phyloP scores from a whole-genome alignment of 352 stramenopile genomes.

The Pythium chondricola region DNA sequence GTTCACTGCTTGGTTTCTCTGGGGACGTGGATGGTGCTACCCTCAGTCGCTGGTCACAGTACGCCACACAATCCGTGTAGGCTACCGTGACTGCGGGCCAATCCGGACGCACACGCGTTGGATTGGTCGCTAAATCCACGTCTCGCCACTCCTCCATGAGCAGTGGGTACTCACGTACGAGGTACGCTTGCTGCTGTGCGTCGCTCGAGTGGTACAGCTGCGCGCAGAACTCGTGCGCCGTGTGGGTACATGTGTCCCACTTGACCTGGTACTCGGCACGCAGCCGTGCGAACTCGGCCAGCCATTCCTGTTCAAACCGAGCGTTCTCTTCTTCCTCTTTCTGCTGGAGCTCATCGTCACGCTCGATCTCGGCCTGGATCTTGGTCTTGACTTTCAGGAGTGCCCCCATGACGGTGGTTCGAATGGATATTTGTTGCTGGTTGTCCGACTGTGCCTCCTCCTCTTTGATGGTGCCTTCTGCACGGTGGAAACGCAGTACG shows the following conservation, averaged over 20 bases:
- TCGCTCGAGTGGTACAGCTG: constrained; percentile 48
- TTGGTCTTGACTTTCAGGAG: constrained; percentile 52
- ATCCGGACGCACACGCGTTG: constrained; percentile 23
- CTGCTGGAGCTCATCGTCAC: constrained; percentile 25
- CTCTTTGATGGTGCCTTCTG: not conserved
- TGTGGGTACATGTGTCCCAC: constrained; percentile 67
- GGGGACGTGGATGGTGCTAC: not conserved
- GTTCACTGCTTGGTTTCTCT: too few species aligned
- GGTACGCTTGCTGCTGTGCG: constrained; percentile 32
- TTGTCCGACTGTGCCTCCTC: too few species aligned
- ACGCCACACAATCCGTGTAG: constrained; percentile 17
- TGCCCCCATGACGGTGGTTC: constrained; percentile 37
- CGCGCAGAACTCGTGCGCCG: constrained; percentile 60
- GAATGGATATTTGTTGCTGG: constrained; percentile 9
- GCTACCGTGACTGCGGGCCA: constrained; percentile 29
- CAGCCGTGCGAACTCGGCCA: constrained; percentile 46
- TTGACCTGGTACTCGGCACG: constrained; percentile 37
- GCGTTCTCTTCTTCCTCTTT: constrained; percentile 36
- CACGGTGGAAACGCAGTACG: not conserved
- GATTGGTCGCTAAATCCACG: constrained; percentile 2
- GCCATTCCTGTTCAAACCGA: constrained; percentile 50
- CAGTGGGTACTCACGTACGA: constrained; percentile 47
- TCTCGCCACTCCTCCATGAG: constrained; percentile 57
- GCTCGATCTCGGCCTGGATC: constrained; percentile 47
- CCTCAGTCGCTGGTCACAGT: not conserved